phyloP scores from a whole-genome alignment of 2,329 filamentous ascomycete genomes.

The Raffaelea albimanens region DNA sequence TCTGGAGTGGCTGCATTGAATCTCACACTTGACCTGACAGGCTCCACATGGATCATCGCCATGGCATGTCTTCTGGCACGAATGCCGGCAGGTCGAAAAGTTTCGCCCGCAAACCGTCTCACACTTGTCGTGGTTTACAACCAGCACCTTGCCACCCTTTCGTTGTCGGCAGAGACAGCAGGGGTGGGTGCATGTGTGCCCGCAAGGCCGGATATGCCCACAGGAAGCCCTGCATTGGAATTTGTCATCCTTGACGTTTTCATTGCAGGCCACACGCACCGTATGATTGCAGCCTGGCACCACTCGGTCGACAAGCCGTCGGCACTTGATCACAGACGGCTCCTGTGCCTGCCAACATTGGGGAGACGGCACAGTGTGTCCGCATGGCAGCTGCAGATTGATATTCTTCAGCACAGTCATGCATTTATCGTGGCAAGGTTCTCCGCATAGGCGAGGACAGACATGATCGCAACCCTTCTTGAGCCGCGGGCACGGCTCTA shows the following conservation, averaged over 20 bases:
- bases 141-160: slow-evolving; percentile 18
- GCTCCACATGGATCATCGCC: slow-evolving; percentile 32
- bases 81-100: slow-evolving; percentile 47
- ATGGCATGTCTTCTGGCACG: slow-evolving; percentile 44
- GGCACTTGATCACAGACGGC: slow-evolving; percentile 37
- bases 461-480: slow-evolving; percentile 33
- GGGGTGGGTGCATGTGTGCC: slow-evolving; percentile 42
- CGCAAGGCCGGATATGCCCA: slow-evolving; percentile 37
- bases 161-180: slow-evolving; percentile 40
- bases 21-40: slow-evolving; percentile 42
- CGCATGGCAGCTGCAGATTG: slow-evolving; percentile 31
- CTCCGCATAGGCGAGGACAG: slow-evolving; percentile 33
- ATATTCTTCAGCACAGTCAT: slow-evolving; percentile 19
- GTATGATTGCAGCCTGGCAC: slow-evolving; percentile 48
- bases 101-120: slow-evolving; percentile 36
- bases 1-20: slow-evolving; percentile 31
- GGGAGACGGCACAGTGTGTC: slow-evolving; percentile 24
- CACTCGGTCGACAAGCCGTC: slow-evolving; percentile 29
- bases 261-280: slow-evolving; percentile 37
- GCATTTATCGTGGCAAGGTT: slow-evolving; percentile 30
- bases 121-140: slow-evolving; percentile 37
- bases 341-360: slow-evolving; percentile 34
- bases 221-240: slow-evolving; percentile 44
- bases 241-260: slow-evolving; percentile 27
- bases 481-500: slow-evolving; percentile 31